Evolutionary conservation across 257 asterid species (phyloP), one percentile per base, ranked within the genome.

Genomic region (Gynochthodes officinalis): DNA sequence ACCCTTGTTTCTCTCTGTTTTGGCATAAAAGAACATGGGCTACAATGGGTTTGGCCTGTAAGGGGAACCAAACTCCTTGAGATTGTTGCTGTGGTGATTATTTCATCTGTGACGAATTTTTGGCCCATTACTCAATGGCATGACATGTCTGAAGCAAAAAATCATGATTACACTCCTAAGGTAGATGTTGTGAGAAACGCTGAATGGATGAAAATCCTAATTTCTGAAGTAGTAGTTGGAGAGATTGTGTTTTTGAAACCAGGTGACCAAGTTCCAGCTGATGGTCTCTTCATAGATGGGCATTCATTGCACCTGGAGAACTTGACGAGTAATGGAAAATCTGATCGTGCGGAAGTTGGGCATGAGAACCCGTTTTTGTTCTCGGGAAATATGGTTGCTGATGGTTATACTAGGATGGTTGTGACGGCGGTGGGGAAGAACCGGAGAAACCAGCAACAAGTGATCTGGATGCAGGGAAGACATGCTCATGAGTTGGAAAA

Each of bases 231-330:
- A n/a, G 64, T 54, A 1, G 77, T 77, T 3, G 81, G 81, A 9
- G 78, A 62, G 14, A 7, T 78, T 23, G 81, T 68, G 11, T 67
- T 64, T 30, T 14, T 77, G 70, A 77, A 65, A 48, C 72, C 71
- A 1, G 77, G 81, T 6, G 81, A 77, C 42, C 68, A 71, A 33
- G 60, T 77, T 72, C 81, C 81, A 12, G 77, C 65, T 5, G 81
- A 77, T 39, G 81, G 74, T 8, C 55, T 77, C 23, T 66, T 77
- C 32, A 21, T 77, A 13, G 73, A 77, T 14, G 77, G 81, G 23
- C 58, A 33, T 33, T 77, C 81, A 4, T 57, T 77, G 23, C 68
- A 64, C 61, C 61, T 67, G 23, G 61, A 49, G 72, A 49, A 57
- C 25, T 28, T 19, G 0, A 64, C 13, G 32, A 57, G 23, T 3